Base-by-base conservation (phyloP, 169 alveolate species). In the Plasmodium falciparum region DNA sequence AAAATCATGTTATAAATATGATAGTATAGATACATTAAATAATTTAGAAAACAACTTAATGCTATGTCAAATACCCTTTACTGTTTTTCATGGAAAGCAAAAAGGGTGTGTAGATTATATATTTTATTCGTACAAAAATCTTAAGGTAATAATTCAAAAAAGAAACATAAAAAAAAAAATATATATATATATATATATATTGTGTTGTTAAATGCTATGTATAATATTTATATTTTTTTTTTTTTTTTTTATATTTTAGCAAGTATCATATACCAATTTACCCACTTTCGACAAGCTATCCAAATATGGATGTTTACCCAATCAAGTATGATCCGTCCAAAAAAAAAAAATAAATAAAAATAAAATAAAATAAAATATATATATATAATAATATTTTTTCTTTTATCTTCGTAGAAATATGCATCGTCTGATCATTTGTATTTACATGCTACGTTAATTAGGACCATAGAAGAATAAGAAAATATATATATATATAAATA, bases 1-100 rank as follows among this genome's bases (percentile, higher is more conserved):
- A 66, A 52, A 80, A 50, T 29, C 69, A 1, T 80, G 90, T 61
- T 71, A 80, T 29, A 80, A 80, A 58, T 80, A 80, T 67, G 90
- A 80, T 56, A 47, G 29, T 24, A 80, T 80, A 20, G 83, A 66
- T 29, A 54, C 54, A 20, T 59, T 80, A 63, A 80, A 67, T 54
- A 72, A 39, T 20, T 50, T 39, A 49, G 80, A 56, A 67, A 80
- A 67, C 22, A 50, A 80, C 66, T 52, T 80, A 80, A 43, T 72
- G 58, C 24, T 67, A 22, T 67, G 73, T 20, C 52, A 49, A 56
- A 61, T 67, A 0, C 95, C 96, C 17, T 95, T 89, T 74, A 95
- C 97, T 8, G 97, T 96, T 6, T 95, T 89, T 93, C 97, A 95
- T 83, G 97, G 97, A 11, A 92, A 95, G 93, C 97, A 95, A 63